Evolutionary conservation across 352 stramenopile genomes (phyloP).

Genomic region (Thalassiosira mediterranea): DNA sequence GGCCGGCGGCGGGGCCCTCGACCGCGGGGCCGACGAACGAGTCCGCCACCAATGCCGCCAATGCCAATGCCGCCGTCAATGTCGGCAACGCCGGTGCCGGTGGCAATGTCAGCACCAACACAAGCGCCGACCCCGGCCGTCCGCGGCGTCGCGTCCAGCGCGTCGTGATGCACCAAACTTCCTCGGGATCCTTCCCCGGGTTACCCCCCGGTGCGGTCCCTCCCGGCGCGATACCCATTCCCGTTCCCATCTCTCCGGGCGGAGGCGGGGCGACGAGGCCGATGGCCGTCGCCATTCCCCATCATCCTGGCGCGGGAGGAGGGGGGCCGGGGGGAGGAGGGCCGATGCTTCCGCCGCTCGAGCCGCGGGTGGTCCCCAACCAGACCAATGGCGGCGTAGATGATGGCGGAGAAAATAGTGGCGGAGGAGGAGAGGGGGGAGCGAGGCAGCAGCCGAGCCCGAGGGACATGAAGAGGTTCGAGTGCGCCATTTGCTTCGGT

Average conservation of each 20-base stretch:
- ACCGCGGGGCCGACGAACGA: no score
- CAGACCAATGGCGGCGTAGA: constrained; percentile 1
- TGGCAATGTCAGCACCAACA: not conserved
- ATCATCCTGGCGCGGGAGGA: no score
- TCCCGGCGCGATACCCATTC: not conserved
- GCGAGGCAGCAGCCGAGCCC: no score
- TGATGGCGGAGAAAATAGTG: not conserved
- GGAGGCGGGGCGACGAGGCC: not conserved
- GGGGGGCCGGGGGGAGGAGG: not conserved
- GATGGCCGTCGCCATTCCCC: not conserved
- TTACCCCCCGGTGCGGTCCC: not conserved
- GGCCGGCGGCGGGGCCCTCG: not conserved
- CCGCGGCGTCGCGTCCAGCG: not conserved
- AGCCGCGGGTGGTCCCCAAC: constrained; percentile 34
- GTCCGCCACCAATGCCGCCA: not conserved
- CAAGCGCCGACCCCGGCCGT: not conserved
- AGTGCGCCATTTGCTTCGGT: constrained; percentile 56
- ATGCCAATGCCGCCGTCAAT: not conserved
- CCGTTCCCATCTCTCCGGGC: not conserved
- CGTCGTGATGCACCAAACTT: not conserved
- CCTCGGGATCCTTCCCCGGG: not conserved
- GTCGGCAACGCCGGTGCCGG: not conserved
- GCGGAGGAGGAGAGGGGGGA: not conserved
- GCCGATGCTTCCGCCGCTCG: constrained; percentile 21
- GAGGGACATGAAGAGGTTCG: constrained; percentile 37